A percentile compares a stretch with the other conserved stretches of the same genome.
Conservation (phyloP, 768 basidiomycete genomes). For the Lyophyllum atratum region DNA sequence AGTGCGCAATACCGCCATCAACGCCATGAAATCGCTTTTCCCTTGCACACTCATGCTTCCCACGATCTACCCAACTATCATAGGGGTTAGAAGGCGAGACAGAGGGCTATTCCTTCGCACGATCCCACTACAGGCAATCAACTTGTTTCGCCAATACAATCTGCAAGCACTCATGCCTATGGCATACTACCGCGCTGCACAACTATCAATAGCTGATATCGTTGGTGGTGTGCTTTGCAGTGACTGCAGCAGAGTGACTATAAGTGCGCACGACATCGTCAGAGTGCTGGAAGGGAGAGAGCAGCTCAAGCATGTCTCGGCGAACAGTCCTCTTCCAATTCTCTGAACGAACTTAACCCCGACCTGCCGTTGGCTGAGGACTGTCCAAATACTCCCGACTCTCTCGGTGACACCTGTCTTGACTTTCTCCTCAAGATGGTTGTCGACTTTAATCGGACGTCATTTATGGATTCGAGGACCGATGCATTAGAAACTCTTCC, state of each 20-base stretch:
- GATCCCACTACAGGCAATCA: constrained; percentile 21
- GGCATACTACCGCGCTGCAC: constrained; percentile 25
- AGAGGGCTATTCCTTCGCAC: constrained; percentile 11
- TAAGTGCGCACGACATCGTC: constrained; percentile 5
- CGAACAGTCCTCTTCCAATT: constrained; percentile 16
- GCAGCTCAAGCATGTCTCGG: constrained; percentile 14
- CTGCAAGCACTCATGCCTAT: constrained; percentile 18
- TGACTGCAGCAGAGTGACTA: constrained; percentile 9
- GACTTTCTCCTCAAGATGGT: constrained; percentile 5
- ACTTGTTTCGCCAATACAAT: constrained; percentile 14
- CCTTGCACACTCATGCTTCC: not conserved
- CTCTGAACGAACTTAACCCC: constrained; percentile 13
- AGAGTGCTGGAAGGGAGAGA: constrained; percentile 18
- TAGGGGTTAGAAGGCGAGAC: constrained; percentile 1
- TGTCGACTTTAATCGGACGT: constrained; percentile 7
- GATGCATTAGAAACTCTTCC: constrained; percentile 15
- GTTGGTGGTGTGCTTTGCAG: constrained; percentile 14
- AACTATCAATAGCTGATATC: constrained; percentile 20
- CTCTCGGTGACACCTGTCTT: constrained; percentile 6
- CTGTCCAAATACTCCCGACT: constrained; percentile 1
- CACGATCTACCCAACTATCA: not conserved
- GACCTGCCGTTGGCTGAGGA: not conserved
- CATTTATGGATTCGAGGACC: constrained; percentile 13
- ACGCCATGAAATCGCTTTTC: constrained; percentile 13
- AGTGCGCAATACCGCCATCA: constrained; percentile 9